Base-by-base conservation (phyloP, 2,329 filamentous ascomycete species). In the Cordyceps pruinosa region DNA sequence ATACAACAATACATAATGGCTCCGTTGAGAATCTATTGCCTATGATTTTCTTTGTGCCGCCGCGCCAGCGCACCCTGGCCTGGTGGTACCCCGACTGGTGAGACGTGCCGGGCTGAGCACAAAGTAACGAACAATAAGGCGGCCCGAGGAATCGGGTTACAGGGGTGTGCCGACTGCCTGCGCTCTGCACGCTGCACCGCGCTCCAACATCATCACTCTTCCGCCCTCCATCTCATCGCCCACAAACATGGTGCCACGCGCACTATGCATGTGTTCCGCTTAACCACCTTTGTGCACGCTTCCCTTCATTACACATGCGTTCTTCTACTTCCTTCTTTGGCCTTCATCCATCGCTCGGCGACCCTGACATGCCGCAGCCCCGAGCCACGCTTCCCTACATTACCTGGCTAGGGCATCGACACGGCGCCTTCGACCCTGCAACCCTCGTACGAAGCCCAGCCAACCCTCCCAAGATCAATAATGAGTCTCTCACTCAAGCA, bases 401-500 rank as follows among this genome's bases (percentile, higher is more conserved):
- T 12, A 41, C 17, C n/a, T 41, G 17, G 37, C 15, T 37, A 46
- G 51, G 37, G 41, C 8, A 10, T 17, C 17, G 9, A 30, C 34
- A 8, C 25, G 17, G 25, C 35, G 23, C 17, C 7, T 42, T 52
- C 7, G 17, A 42, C n/a, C 19, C 23, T 23, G 7, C 49, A 32
- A 28, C 7, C 13, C 19, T 10, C 23, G 19, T 32, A n/a, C 25
- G 12, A 42, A 30, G 35, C 35, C 10, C 25, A 12, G 3, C 3
- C 13, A 2, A 17, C 25, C 12, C n/a, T 30, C 12, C 3, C 6
- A 51, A 19, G 17, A 5, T 5, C 12, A 44, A 23, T 19, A 5
- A 74, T 74, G 72, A 72, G 71, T 58, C 59, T 74, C 58, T 63
- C 66, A 47, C 75, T 80, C 60, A 80, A 78, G 62, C 73, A 73